Evolutionary conservation across 2,329 filamentous ascomycete species (phyloP), one percentile per base, ranked within the genome.

Genomic region (Colletotrichum viniferum): DNA sequence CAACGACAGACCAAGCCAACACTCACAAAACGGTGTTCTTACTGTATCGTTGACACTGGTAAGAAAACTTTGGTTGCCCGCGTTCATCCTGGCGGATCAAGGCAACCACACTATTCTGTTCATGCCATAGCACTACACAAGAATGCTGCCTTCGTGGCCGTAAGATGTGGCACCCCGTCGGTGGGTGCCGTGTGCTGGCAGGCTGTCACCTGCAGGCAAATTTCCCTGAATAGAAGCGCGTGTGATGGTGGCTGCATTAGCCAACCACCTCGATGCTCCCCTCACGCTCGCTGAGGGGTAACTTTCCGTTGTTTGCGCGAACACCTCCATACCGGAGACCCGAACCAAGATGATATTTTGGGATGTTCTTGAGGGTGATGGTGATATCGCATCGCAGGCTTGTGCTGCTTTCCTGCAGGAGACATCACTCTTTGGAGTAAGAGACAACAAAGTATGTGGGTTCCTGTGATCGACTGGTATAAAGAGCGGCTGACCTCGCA

Each of bases 201-300:
- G 38, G 34, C 48, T 61, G 24, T 24, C 71, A 74, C 66, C 36
- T 65, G 71, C 71, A 74, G 55, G 34, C 21, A 4, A 56, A 61
- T 61, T 55, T 55, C 67, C 21, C 30, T 64, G 62, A 75, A 65
- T 75, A 77, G 74, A 1, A 77, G 56, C 58, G 28, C 6, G 58
- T 75, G 74, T 77, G 74, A 77, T 71, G 9, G 74, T 77, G 74
- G 74, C 74, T 77, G 74, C 74, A 77, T 77, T 6, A 38, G 26
- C 32, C 32, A 72, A 52, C 69, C 69, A 43, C 28, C 30, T 34
- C 43, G 10, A 3, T 7, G 12, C 18, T 48, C 30, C 24, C 24
- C 24, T 24, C 24, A 24, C 24, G 24, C 24, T 24, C 24, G 24
- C 24, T 24, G 24, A 34, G 32, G 32, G 52, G 52, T 69, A 32